phyloP scores from a whole-genome alignment of 2,329 filamentous ascomycete species.

The Fusarium secorum region DNA sequence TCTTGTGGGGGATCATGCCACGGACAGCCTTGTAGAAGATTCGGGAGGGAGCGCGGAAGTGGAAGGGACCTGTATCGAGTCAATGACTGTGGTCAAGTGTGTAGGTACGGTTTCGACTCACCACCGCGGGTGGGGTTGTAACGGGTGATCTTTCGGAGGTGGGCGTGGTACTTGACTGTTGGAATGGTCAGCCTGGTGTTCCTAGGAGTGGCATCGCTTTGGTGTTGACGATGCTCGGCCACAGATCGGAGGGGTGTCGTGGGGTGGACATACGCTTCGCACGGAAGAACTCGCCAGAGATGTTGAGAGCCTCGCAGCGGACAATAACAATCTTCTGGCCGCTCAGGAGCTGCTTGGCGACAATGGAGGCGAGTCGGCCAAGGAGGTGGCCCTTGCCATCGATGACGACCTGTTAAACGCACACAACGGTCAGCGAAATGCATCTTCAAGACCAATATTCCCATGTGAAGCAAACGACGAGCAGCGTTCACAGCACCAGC shows the following conservation, averaged over 20 bases:
- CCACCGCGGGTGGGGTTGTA: slow-evolving; percentile 99
- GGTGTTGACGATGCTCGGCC: slow-evolving; percentile 28
- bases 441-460: slow-evolving; percentile 31
- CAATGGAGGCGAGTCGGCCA: slow-evolving; percentile 96
- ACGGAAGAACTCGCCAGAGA: slow-evolving; percentile 99
- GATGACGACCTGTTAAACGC: slow-evolving; percentile 80
- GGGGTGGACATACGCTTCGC: slow-evolving; percentile 88
- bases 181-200: slow-evolving; percentile 55
- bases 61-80: slow-evolving; percentile 82
- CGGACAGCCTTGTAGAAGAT: slow-evolving; percentile 99
- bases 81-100: slow-evolving; percentile 47
- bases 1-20: slow-evolving; percentile 99
- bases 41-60: slow-evolving; percentile 98
- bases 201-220: slow-evolving; percentile 1
- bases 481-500: slow-evolving; percentile 12
- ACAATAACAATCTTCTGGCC: slow-evolving; percentile 99
- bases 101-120: slow-evolving; percentile 57
- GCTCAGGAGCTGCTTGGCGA: slow-evolving; percentile 98
- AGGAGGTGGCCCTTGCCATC: slow-evolving; percentile 99
- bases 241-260: slow-evolving; percentile 27
- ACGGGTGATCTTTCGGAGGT: slow-evolving; percentile 99
- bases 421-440: slow-evolving; percentile 37
- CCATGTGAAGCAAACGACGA: slow-evolving; percentile 23
- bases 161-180: slow-evolving; percentile 99
- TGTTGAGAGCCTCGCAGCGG: slow-evolving; percentile 99